Evolutionary conservation across 805 yeast genomes (phyloP), one percentile per base, ranked within the genome.

Genomic region (Pichia thaimueangensis): DNA sequence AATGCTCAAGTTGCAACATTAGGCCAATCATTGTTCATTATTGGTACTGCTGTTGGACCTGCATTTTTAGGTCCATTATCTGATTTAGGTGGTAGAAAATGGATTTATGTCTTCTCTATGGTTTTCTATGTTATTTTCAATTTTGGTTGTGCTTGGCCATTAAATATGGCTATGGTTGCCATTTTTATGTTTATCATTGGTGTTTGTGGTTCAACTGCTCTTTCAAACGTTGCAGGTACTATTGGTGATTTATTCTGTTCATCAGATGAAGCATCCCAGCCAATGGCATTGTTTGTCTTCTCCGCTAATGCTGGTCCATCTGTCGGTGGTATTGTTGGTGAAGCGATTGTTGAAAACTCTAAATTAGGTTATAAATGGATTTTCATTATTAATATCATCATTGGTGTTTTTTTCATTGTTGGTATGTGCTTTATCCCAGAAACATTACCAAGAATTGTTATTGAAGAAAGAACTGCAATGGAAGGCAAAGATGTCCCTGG

Each of bases 11-110:
- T 60, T 30, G 60, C 64, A 19, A 59, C 64, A 3, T 47, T 62
- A 23, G 64, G 64, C 20, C 66, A 62, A 49, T 59, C 65, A 13
- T 49, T 62, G 55, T 62, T 62, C 46, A 60, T 62, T 44, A 37
- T 62, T 34, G 67, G 67, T 45, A 60, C 64, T 16, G 65, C 65
- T 9, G 45, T 62, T 37, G 67, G 67, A 15, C 65, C 65, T 16
- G 63, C 63, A 22, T 58, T 62, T 41, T 41, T 61, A 12, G 67
- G 67, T 43, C 67, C 67, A 19, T 48, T 62, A 22, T 61, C 67
- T 4, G 67, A 62, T 51, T 55, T 61, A 33, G 62, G 59, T 27
- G 67, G 67, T 35, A 52, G 67, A 50, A 62, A 62, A 49, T 61
- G 65, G 65, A 60, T 62, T 33, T 62, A 62, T 32, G 65, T 61